Base-by-base conservation (phyloP, 768 basidiomycete species). In the Russula earlei region DNA sequence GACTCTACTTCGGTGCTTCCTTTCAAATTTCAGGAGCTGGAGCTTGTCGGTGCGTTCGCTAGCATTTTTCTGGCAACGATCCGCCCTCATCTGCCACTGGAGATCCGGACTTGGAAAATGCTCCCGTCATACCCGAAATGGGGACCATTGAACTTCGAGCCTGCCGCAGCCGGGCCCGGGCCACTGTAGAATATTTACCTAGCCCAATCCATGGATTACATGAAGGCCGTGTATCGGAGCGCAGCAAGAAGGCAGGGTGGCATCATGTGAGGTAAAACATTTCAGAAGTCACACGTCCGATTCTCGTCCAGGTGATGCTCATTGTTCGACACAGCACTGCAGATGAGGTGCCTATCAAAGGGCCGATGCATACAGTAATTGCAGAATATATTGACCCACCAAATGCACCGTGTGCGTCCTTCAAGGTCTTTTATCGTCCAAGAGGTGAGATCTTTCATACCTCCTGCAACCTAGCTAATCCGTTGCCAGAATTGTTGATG, bases 231-330 rank as follows among this genome's bases (percentile, higher is more conserved):
- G 42, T 58, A 27, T 58, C 56, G n/a, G 52, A 58, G 34, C 51
- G 36, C 34, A 54, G 56, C 40, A 58, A 58, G 47, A 54, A 58
- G 41, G 56, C 52, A 6, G 56, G 56, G 20, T 58, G 56, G 56
- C 56, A 58, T 25, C 56, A 58, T 24, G 41, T 54, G 19, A 24
- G 40, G 56, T 58, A 54, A 1, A 43, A n/a, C 1, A 11, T 37
- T 33, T 14, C 29, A 12, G 3, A 15, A n/a, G 48, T 11, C n/a
- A n/a, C 14, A 4, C 5, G 10, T 40, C 19, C 19, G 3, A 47
- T 5, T 40, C 19, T 29, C 12, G 15, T 14, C 14, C 22, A 14
- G 25, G 17, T 19, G 22, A 8, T 27, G 8, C 38, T 31, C 41
- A 29, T 45, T n/a, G 25, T n/a, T 29, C 8, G 2, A 24, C 12